Percentiles rank a stretch among this genome's conserved stretches.
These are phyloP conservation scores for Plantago ovata DNA, from an alignment of 257 asterid species.

Conservation along the genomic window DNA sequence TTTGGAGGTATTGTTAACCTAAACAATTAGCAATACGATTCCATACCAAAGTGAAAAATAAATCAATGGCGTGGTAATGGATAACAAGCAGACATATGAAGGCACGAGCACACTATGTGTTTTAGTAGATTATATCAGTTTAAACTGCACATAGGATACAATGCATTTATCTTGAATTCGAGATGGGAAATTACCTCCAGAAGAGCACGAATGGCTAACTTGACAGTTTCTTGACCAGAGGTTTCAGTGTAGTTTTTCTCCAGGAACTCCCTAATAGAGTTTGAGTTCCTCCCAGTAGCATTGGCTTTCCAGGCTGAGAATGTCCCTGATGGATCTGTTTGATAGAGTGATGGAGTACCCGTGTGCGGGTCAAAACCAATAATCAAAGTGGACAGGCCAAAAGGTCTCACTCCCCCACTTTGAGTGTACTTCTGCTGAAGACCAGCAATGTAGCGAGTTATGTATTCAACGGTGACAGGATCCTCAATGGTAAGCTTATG, in stretches of 20 bases:
- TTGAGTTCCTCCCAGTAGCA: constrained; percentile 96
- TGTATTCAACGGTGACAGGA: constrained; percentile 95
- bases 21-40: no score
- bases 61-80: no score
- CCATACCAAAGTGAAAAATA: no score
- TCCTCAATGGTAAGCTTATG: constrained; percentile 86
- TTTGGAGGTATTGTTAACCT: no score
- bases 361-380: constrained; percentile 98
- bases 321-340: constrained; percentile 98
- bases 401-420: constrained; percentile 99
- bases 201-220: constrained; percentile 94
- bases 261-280: constrained; percentile 84
- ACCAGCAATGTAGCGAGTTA: constrained; percentile 97
- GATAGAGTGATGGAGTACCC: constrained; percentile 78
- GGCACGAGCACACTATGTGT: background rate
- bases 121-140: background rate
- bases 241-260: constrained; percentile 98
- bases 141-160: constrained; percentile 1
- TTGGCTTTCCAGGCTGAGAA: constrained; percentile 99
- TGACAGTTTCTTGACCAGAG: constrained; percentile 90
- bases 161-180: background rate
- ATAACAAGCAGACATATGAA: no score
- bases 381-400: constrained; percentile 96
- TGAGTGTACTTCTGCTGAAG: constrained; percentile 99
- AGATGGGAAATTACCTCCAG: constrained; percentile 62